A percentile compares a stretch with the other conserved stretches of the same genome.
phyloP scores from a whole-genome alignment of 2,329 filamentous ascomycete genomes.

The Acephala macrosclerotiorum region DNA sequence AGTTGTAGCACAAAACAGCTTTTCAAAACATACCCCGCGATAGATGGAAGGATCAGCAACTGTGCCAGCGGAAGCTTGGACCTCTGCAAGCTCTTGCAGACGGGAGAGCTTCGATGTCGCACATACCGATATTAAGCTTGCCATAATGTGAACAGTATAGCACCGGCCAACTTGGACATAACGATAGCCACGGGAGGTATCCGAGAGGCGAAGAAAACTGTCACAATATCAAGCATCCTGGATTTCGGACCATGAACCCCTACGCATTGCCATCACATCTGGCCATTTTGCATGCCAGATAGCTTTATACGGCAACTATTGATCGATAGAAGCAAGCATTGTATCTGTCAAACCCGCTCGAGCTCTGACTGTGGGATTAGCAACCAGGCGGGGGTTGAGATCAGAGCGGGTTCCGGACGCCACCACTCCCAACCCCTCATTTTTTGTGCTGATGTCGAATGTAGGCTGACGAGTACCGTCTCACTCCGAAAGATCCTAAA shows the following conservation, averaged over 20 bases:
- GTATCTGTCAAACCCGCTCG: constrained; percentile 7
- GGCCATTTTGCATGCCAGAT: constrained; percentile 23
- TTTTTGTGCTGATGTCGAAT: constrained; percentile 18
- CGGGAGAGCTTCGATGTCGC: constrained; percentile 39
- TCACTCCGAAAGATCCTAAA: constrained; percentile 15
- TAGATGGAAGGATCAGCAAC: constrained; percentile 31
- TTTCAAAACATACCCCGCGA: constrained; percentile 24
- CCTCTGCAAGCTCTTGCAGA: constrained; percentile 27
- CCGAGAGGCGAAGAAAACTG: constrained; percentile 29
- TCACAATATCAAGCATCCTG: constrained; percentile 19
- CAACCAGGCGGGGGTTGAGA: constrained; percentile 24
- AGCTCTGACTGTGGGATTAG: constrained; percentile 25
- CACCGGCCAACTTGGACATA: constrained; percentile 25
- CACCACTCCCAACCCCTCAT: constrained; percentile 36
- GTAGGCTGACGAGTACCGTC: constrained; percentile 25
- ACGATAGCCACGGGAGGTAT: constrained; percentile 32
- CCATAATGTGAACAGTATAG: constrained; percentile 15
- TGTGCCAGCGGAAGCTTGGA: constrained; percentile 38
- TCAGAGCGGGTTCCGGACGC: constrained; percentile 26
- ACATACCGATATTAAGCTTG: constrained; percentile 35
- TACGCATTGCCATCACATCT: constrained; percentile 28
- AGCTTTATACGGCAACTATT: constrained; percentile 19
- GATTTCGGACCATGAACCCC: constrained; percentile 17
- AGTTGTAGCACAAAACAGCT: constrained; percentile 4
- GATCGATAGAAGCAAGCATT: constrained; percentile 22